Conservation (phyloP, 805 yeast genomes). For the Zygotorulaspora florentina region DNA sequence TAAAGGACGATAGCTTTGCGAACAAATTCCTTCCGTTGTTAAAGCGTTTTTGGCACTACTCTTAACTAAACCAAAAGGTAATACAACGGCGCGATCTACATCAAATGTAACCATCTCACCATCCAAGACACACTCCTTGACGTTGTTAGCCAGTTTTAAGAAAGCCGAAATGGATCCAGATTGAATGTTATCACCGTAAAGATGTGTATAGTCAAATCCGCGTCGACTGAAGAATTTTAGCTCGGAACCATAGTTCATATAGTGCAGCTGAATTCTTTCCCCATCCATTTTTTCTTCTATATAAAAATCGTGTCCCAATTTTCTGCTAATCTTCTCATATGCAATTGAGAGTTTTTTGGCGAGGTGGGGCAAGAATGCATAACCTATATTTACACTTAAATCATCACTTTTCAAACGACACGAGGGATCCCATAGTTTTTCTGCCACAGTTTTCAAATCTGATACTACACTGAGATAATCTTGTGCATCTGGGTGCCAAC, state of each 20-base stretch:
- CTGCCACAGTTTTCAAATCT: constrained; percentile 56
- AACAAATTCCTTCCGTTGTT: constrained; percentile 39
- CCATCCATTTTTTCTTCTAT: constrained; percentile 95
- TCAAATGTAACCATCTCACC: constrained; percentile 96
- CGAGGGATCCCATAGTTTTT: constrained; percentile 49
- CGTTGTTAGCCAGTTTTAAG: constrained; percentile 38
- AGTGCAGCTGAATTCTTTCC: constrained; percentile 79
- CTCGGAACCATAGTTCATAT: constrained; percentile 41
- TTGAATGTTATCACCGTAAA: constrained; percentile 55
- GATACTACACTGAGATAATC: constrained; percentile 61
- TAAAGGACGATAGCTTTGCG: constrained; percentile 46
- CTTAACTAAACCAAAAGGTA: constrained; percentile 81
- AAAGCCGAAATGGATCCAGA: constrained; percentile 54
- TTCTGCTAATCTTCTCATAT: constrained; percentile 48
- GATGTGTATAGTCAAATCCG: constrained; percentile 65
- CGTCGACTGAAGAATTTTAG: constrained; percentile 50
- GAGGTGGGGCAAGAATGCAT: constrained; percentile 68
- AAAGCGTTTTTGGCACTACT: constrained; percentile 58
- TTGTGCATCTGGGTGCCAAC: constrained; percentile 80
- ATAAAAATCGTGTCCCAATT: constrained; percentile 47
- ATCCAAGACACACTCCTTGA: constrained; percentile 51
- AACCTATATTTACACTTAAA: constrained; percentile 33
- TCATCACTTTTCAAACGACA: constrained; percentile 41
- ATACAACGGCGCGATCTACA: constrained; percentile 45
- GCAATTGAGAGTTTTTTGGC: constrained; percentile 52